phyloP scores from a whole-genome alignment of 1,284 basidiomycete species.

The Athelia sp. region DNA sequence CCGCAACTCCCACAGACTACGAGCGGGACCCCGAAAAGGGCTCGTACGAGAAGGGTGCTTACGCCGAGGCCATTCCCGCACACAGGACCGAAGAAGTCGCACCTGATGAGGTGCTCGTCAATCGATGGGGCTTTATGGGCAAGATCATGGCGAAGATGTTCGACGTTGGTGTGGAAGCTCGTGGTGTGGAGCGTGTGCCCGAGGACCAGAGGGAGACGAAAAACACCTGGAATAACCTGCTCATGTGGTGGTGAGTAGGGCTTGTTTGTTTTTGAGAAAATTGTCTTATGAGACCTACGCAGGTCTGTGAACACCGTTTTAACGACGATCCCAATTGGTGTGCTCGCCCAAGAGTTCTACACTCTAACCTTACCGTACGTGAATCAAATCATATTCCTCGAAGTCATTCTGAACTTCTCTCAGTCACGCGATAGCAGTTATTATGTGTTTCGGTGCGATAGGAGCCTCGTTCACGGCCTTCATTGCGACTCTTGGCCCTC shows the following conservation, averaged over 20 bases:
- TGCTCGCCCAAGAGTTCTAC: constrained; percentile 47
- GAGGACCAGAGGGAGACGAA: constrained; percentile 41
- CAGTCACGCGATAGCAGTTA: constrained; percentile 39
- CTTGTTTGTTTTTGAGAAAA: too few relatives aligned
- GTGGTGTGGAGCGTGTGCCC: constrained; percentile 47
- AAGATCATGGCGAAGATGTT: constrained; percentile 35
- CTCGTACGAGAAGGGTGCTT: neutral
- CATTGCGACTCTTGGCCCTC: constrained; percentile 57
- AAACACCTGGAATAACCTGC: constrained; percentile 44
- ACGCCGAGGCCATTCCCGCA: neutral
- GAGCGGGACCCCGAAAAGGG: too few relatives aligned
- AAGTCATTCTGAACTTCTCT: neutral
- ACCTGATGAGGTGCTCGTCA: neutral
- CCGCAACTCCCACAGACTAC: too few relatives aligned
- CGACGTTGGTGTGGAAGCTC: constrained; percentile 41
- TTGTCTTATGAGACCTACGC: neutral
- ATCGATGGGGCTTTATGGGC: constrained; percentile 31
- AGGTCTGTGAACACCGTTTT: constrained; percentile 47
- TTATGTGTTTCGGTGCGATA: constrained; percentile 38
- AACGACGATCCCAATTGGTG: constrained; percentile 53
- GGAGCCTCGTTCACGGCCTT: constrained; percentile 40
- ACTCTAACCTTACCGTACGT: constrained; percentile 45
- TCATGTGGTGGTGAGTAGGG: constrained; percentile 44
- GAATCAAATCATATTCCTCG: neutral
- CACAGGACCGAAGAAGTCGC: neutral